Percentiles rank a stretch among this genome's conserved stretches.
Conservation (phyloP, 1,139 yeast genomes). For the Lodderomyces pseudojiufengensis region DNA sequence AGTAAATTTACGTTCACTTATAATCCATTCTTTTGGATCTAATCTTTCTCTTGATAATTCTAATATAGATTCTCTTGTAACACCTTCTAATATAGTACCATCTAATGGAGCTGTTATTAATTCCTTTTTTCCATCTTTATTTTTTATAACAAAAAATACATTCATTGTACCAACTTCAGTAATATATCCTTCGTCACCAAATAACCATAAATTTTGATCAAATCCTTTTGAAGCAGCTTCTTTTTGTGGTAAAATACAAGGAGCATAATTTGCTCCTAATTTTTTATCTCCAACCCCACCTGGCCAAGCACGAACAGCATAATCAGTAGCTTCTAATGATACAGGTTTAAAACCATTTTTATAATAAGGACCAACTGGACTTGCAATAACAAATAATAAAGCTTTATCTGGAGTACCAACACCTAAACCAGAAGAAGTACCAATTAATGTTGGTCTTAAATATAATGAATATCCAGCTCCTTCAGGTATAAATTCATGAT, state of each 20-base stretch:
- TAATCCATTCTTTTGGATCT: conserved; percentile 60
- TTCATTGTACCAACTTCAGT: conserved; percentile 99
- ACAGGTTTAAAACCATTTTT: conserved; percentile 94
- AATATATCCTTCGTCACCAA: conserved; percentile 82
- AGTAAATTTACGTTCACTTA: conserved; percentile 78
- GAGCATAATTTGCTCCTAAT: conserved; percentile 97
- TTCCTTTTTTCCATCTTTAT: conserved; percentile 78
- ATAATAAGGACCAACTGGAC: conserved; percentile 94
- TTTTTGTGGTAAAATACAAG: conserved; percentile 84
- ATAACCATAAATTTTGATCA: conserved; percentile 94
- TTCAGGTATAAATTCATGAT: conserved; percentile 73
- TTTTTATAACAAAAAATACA: conserved; percentile 76
- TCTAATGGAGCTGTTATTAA: conserved; percentile 94
- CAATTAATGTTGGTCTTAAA: conserved; percentile 91
- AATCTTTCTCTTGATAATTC: conserved; percentile 71
- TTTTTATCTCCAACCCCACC: conserved; percentile 96
- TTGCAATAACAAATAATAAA: conserved; percentile 75
- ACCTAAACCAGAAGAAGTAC: conserved; percentile 84
- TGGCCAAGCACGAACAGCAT: conserved; percentile 98
- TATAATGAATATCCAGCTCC: conserved; percentile 88
- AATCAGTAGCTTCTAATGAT: conserved; percentile 86
- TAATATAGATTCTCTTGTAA: conserved; percentile 87
- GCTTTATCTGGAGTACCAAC: conserved; percentile 80
- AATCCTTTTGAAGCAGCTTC: conserved; percentile 87
- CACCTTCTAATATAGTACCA: conserved; percentile 96